Evolutionary conservation across 2,329 filamentous ascomycete genomes (phyloP), one percentile per base, ranked within the genome.

Genomic region (Trichophyton schoenleinii): DNA sequence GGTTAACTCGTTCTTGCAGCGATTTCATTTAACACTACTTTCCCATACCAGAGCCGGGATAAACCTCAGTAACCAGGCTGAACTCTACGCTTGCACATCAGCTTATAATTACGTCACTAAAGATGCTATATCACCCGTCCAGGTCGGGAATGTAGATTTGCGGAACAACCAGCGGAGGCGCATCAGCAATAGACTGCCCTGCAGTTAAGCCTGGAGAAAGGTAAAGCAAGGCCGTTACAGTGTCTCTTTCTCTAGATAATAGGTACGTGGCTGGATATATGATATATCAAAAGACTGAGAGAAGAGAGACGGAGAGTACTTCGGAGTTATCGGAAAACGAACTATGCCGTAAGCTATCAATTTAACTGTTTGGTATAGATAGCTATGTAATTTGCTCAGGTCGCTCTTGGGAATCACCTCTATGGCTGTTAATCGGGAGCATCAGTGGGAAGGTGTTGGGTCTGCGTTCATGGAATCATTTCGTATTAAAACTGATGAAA

Each of bases 391-490:
- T 18, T 44, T 44, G 41, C 41, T 44, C 41, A 44, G 2, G 41
- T 44, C 4, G 15, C 41, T 8, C 13, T 34, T 11, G 64, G 64
- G 62, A 42, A 65, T 67, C 15, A 58, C 59, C 31, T 58, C 42
- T 5, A 60, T 67, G 25, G 65, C 58, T 15, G 67, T 68, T 18
- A 42, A 60, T 22, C 66, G 65, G 5, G 57, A 63, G 3, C 63
- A 63, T 38, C 63, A 64, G 18, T 41, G 62, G 6, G 44, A 48
- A 55, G 66, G 65, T 20, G 60, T 66, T 44, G 67, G 62, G 13
- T 59, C 57, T 42, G 58, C 60, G 18, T 52, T 67, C 2, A 55
- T 68, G 18, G 55, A 63, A 15, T 66, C 64, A 62, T 65, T 66
- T 1, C 36, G 62, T 22, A 38, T 58, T 20, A 59, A 61, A 15